Percentiles rank a stretch among this genome's conserved stretches.
Evolutionary conservation across 352 stramenopile genomes (phyloP).

Genomic region (Phytopythium vexans): DNA sequence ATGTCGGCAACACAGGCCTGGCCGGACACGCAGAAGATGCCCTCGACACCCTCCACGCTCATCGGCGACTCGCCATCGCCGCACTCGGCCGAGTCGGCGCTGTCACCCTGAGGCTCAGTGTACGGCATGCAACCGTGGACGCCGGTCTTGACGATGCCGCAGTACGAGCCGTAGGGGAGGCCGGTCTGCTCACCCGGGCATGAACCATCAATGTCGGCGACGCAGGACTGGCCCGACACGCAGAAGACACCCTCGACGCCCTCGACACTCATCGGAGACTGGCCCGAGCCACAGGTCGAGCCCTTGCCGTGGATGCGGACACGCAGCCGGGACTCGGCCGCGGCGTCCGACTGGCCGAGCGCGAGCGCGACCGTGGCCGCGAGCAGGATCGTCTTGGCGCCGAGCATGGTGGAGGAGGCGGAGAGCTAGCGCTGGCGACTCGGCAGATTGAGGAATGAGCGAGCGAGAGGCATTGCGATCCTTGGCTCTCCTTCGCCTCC

Average conservation of each 20-base stretch:
- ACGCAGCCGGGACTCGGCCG: conserved; percentile 20
- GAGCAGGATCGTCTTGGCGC: conserved; percentile 24
- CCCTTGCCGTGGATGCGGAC: conserved; percentile 25
- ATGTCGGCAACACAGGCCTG: conserved; percentile 16
- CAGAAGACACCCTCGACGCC: conserved; percentile 16
- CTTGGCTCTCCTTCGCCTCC: conserved; percentile 1
- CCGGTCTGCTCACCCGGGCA: conserved; percentile 19
- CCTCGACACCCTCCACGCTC: conserved; percentile 26
- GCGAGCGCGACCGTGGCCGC: conserved; percentile 16
- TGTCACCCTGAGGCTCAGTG: not conserved
- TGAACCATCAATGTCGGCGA: conserved; percentile 15
- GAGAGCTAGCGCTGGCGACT: not conserved
- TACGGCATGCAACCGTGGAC: conserved; percentile 25
- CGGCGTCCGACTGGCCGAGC: conserved; percentile 15
- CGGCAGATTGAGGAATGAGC: conserved; percentile 28
- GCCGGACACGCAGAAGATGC: conserved; percentile 31
- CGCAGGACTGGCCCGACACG: conserved; percentile 10
- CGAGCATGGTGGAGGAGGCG: conserved; percentile 22
- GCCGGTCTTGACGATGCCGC: conserved; percentile 17
- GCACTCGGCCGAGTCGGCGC: not conserved
- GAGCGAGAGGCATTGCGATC: not conserved
- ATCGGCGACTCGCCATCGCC: no score
- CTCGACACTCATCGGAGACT: conserved; percentile 12
- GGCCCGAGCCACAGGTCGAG: not conserved
- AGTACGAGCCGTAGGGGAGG: conserved; percentile 19